Conservation (phyloP, 352 stramenopile genomes). For the Phytophthora pinifolia region DNA sequence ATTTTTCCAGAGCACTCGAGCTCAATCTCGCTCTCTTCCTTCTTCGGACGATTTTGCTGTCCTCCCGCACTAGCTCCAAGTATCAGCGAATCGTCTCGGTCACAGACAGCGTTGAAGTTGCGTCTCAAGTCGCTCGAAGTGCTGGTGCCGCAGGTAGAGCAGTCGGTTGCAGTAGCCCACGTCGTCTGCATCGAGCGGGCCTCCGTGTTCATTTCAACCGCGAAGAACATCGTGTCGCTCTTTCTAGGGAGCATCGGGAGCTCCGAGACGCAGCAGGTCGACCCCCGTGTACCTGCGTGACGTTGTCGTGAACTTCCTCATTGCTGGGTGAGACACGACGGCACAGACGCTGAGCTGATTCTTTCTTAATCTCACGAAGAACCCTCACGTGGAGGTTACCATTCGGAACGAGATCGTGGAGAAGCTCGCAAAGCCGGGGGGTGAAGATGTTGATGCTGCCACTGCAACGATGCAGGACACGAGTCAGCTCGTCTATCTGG, state of each 20-base stretch:
- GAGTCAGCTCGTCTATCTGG: constrained; percentile 38
- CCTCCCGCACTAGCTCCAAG: too few species aligned
- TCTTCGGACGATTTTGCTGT: too few species aligned
- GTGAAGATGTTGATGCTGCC: background rate
- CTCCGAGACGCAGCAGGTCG: constrained; percentile 24
- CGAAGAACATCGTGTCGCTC: constrained; percentile 21
- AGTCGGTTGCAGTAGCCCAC: constrained; percentile 16
- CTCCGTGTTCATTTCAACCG: constrained; percentile 8
- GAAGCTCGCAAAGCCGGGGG: constrained; percentile 18
- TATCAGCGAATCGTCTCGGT: constrained; percentile 9
- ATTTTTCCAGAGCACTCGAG: too few species aligned
- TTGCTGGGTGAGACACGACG: constrained; percentile 77
- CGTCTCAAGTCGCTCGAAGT: constrained; percentile 15
- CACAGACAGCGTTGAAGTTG: constrained; percentile 18
- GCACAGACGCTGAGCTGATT: constrained; percentile 71
- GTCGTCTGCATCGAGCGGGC: constrained; percentile 24
- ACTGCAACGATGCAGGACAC: constrained; percentile 31
- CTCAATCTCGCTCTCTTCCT: too few species aligned
- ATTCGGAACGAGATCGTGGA: constrained; percentile 43
- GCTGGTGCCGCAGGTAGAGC: constrained; percentile 10
- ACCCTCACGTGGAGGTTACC: constrained; percentile 45
- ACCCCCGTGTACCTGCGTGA: constrained; percentile 52
- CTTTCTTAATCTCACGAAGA: constrained; percentile 47
- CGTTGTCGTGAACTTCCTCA: constrained; percentile 80
- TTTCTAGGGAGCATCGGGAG: constrained; percentile 27